Evolutionary conservation across 768 basidiomycete species (phyloP).

Genomic region (Tylopilus intermedius): DNA sequence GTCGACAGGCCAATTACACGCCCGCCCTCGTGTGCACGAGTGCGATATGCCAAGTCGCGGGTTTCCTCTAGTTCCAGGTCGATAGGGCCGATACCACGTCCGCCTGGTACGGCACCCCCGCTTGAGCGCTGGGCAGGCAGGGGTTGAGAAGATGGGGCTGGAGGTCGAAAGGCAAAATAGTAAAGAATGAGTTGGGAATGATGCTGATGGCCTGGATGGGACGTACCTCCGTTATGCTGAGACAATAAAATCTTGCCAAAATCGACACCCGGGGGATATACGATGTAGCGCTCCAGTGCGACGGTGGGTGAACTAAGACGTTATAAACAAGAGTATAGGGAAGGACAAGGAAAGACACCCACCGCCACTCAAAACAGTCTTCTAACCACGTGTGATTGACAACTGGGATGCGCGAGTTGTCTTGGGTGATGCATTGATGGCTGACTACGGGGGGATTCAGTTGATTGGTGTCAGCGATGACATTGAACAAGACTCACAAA

Average conservation of each 20-base stretch:
- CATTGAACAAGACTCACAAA: slow-evolving; percentile 46
- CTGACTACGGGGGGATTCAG: slow-evolving; percentile 24
- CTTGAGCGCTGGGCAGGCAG: not conserved
- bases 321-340: not conserved
- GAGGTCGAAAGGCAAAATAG: too few relatives aligned
- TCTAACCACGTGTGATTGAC: slow-evolving; percentile 92
- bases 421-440: slow-evolving; percentile 41
- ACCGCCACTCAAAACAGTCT: slow-evolving; percentile 82
- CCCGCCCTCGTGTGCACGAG: not conserved
- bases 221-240: slow-evolving; percentile 14
- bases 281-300: slow-evolving; percentile 61
- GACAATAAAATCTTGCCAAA: slow-evolving; percentile 43
- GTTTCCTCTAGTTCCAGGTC: slow-evolving; percentile 21
- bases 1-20: not conserved
- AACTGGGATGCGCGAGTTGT: slow-evolving; percentile 77
- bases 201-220: not conserved
- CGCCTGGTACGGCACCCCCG: slow-evolving; percentile 27
- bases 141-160: slow-evolving; percentile 8
- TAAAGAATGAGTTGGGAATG: too few relatives aligned
- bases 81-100: slow-evolving; percentile 24
- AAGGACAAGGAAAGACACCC: not conserved
- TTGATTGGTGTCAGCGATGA: not conserved
- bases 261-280: slow-evolving; percentile 65
- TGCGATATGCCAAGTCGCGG: slow-evolving; percentile 13
- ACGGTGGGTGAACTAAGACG: slow-evolving; percentile 45